These are phyloP conservation scores for Bretziella fagacearum DNA, from an alignment of 2,329 filamentous ascomycete genomes.

Conservation along the genomic window DNA sequence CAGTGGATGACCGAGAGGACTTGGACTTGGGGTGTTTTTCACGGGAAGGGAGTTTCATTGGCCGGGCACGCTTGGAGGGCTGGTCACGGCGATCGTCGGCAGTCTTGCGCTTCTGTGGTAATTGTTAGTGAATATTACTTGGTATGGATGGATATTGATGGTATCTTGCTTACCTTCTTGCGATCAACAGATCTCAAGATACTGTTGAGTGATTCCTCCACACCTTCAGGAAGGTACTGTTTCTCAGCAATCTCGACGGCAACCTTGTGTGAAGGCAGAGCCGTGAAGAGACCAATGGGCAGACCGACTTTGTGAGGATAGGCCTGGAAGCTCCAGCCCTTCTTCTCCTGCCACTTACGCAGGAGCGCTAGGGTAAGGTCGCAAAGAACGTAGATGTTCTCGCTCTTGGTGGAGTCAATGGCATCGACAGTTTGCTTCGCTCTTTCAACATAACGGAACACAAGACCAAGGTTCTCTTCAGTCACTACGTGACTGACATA, in stretches of 20 bases:
- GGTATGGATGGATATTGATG: neutral
- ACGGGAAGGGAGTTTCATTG: slow-evolving; percentile 18
- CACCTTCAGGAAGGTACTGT: slow-evolving; percentile 61
- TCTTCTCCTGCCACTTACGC: slow-evolving; percentile 69
- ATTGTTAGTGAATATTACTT: neutral
- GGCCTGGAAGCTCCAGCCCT: slow-evolving; percentile 71
- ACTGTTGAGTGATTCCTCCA: slow-evolving; percentile 61
- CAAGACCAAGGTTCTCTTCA: slow-evolving; percentile 71
- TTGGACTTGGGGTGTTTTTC: slow-evolving; percentile 22
- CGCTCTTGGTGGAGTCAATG: slow-evolving; percentile 48
- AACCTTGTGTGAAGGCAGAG: slow-evolving; percentile 56
- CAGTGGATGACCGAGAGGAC: slow-evolving; percentile 2
- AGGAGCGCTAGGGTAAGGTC: slow-evolving; percentile 74
- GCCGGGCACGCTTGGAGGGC: slow-evolving; percentile 22
- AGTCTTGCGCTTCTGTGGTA: slow-evolving; percentile 38
- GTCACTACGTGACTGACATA: slow-evolving; percentile 71
- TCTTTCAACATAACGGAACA: slow-evolving; percentile 82
- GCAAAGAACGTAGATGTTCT: slow-evolving; percentile 69
- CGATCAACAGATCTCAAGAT: slow-evolving; percentile 48
- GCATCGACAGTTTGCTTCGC: slow-evolving; percentile 81
- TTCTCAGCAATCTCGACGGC: slow-evolving; percentile 78
- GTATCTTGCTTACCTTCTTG: slow-evolving; percentile 45
- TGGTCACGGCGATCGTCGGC: slow-evolving; percentile 32
- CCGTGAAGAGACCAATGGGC: slow-evolving; percentile 60
- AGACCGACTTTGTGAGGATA: slow-evolving; percentile 68